Evolutionary conservation across 2,329 filamentous ascomycete genomes (phyloP).

Genomic region (Colletotrichum trifolii): DNA sequence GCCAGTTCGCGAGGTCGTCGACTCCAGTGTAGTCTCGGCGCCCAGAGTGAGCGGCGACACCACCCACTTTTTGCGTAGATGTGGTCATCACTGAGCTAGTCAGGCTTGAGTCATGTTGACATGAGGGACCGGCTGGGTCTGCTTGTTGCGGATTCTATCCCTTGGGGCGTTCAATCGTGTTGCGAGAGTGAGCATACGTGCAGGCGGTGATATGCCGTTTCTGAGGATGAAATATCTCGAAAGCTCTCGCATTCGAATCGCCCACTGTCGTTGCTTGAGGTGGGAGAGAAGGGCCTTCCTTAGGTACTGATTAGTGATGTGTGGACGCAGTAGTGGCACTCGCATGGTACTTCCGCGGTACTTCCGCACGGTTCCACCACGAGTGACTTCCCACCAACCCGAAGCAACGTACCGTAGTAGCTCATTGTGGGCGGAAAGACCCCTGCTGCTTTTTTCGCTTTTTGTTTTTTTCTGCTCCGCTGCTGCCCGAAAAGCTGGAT

Average conservation of each 20-base stretch:
- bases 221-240: constrained; percentile 28
- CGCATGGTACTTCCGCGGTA: constrained; percentile 26
- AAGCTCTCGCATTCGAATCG: constrained; percentile 1
- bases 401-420: background rate
- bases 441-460: constrained; percentile 11
- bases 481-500: constrained; percentile 4
- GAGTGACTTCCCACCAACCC: background rate
- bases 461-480: constrained; percentile 13
- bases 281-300: background rate
- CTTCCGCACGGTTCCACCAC: constrained; percentile 19
- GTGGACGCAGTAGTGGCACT: background rate
- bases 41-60: constrained; percentile 30
- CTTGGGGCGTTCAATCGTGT: no score
- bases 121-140: background rate
- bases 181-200: no score
- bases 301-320: background rate
- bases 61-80: constrained; percentile 26
- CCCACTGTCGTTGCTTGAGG: constrained; percentile 4
- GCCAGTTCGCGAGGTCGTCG: constrained; percentile 31
- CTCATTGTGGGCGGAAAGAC: background rate
- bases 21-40: constrained; percentile 33
- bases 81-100: background rate
- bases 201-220: background rate
- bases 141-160: no score
- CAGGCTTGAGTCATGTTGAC: constrained; percentile 21